Conservation (phyloP, 106 monocot genomes). For the Amphibolis antarctica region DNA sequence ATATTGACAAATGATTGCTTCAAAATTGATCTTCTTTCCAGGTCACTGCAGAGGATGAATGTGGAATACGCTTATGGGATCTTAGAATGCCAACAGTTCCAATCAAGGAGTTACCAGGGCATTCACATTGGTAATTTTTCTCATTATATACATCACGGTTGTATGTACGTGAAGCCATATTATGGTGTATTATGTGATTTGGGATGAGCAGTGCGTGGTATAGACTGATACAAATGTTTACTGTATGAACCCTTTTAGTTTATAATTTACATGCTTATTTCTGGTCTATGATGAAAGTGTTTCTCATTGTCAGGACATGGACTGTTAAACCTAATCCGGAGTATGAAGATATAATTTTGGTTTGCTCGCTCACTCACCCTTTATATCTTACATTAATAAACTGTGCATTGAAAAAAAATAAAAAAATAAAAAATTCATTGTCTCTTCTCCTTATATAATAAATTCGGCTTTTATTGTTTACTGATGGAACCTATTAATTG, state of each 20-base stretch:
- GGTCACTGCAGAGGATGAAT: conserved; percentile 94
- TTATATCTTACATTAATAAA: too few relatives aligned
- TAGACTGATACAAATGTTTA: background rate
- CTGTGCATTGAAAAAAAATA: too few relatives aligned
- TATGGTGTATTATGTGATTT: background rate
- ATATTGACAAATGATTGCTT: background rate
- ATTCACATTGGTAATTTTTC: conserved; percentile 82
- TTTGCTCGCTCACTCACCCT: conserved; percentile 21
- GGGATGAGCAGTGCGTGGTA: background rate
- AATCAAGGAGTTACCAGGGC: conserved; percentile 63
- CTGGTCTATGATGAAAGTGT: background rate
- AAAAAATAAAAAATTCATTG: background rate
- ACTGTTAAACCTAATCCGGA: conserved; percentile 68
- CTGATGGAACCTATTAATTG: conserved; percentile 17
- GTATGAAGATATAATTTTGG: conserved; percentile 83
- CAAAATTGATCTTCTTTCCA: conserved; percentile 8
- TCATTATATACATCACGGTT: conserved; percentile 22
- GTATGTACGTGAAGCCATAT: conserved; percentile 3
- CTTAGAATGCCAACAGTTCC: conserved; percentile 81
- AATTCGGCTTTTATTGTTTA: conserved; percentile 2
- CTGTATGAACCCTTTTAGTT: background rate
- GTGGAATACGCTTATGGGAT: conserved; percentile 86
- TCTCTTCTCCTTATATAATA: conserved; percentile 1
- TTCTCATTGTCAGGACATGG: conserved; percentile 70
- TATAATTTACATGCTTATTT: background rate